These are phyloP conservation scores for Gymnopilus junonius DNA, from an alignment of 768 basidiomycete genomes.

Conservation along the genomic window DNA sequence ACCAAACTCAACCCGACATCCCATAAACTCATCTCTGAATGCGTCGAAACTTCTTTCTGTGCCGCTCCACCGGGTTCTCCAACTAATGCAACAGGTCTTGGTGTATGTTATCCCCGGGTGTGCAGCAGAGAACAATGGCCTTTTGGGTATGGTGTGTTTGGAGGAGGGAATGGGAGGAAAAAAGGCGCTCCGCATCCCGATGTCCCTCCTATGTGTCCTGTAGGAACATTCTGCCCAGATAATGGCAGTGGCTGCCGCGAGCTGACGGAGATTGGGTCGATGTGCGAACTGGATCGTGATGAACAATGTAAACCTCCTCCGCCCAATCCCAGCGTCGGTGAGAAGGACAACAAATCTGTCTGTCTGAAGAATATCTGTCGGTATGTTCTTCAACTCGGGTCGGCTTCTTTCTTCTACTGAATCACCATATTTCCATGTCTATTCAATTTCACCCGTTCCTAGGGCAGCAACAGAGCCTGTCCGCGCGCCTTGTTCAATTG, in stretches of 20 bases:
- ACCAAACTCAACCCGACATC: slow-evolving; percentile 57
- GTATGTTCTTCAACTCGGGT: slow-evolving; percentile 37
- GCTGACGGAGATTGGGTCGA: slow-evolving; percentile 43
- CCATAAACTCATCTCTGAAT: slow-evolving; percentile 64
- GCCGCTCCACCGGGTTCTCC: slow-evolving; percentile 32
- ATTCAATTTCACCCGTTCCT: not conserved
- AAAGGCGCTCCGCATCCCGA: slow-evolving; percentile 23
- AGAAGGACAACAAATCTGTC: slow-evolving; percentile 57
- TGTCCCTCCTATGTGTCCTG: slow-evolving; percentile 57
- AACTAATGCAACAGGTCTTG: slow-evolving; percentile 28
- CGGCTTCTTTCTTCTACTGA: not conserved
- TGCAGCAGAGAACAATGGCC: slow-evolving; percentile 69
- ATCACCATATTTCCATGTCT: not conserved
- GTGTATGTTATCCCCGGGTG: slow-evolving; percentile 54
- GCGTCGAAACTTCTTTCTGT: slow-evolving; percentile 63
- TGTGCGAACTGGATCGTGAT: slow-evolving; percentile 67
- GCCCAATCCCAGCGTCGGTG: slow-evolving; percentile 41
- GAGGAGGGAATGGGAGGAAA: slow-evolving; percentile 16
- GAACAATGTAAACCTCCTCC: slow-evolving; percentile 51
- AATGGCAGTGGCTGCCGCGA: slow-evolving; percentile 60
- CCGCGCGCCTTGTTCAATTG: slow-evolving; percentile 50
- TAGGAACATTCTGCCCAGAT: slow-evolving; percentile 68
- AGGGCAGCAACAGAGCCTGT: slow-evolving; percentile 63
- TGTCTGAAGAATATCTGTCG: slow-evolving; percentile 64
- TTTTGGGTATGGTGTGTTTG: slow-evolving; percentile 46